Evolutionary conservation across 2,329 filamentous ascomycete species (phyloP), one percentile per base, ranked within the genome.

Genomic region (Penicillium sp.): DNA sequence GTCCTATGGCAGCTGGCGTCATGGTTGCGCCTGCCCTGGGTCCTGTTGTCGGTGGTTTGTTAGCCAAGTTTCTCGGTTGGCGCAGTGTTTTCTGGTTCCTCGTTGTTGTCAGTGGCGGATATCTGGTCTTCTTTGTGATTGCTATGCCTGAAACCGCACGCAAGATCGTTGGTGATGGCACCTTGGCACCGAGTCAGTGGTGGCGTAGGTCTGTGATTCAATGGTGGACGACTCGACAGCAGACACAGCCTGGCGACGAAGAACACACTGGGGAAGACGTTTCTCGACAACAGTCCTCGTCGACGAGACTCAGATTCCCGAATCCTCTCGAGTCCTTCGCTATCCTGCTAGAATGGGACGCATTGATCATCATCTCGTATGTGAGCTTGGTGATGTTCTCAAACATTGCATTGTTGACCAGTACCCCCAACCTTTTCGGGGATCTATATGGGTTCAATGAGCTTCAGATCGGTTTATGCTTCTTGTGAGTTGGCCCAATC

Each of bases 271-370:
- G 16, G 21, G 40, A 52, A 54, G 34, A 45, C 32, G 31, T 14
- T 21, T 38, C 31, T 2, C 34, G 49, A 18, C 39, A 52, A 6
- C 39, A 54, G 14, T 42, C 59, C 56, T 59, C 50, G 53, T 57
- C 60, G 6, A 62, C 64, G 9, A 73, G 71, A 43, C 63, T 79
- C 5, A 66, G 67, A 2, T 74, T 77, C 27, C 79, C 79, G 1
- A 81, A 81, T 52, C 78, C 78, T 0, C 56, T 79, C 5, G 67
- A 69, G 22, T 72, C 74, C 0, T 63, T 81, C 24, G 59, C 62
- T 7, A 69, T 81, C 29, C 61, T 78, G 31, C 50, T 62, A 5
- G 68, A 77, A 47, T 76, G 76, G 53, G 74, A 75, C 51, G 65
- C 57, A 22, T 45, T 61, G 43, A 71, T 71, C 31, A 70, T 72